A percentile compares a stretch with the other conserved stretches of the same genome.
Conservation (phyloP, 1,284 basidiomycete species). For the Taiwanofungus camphoratus region DNA sequence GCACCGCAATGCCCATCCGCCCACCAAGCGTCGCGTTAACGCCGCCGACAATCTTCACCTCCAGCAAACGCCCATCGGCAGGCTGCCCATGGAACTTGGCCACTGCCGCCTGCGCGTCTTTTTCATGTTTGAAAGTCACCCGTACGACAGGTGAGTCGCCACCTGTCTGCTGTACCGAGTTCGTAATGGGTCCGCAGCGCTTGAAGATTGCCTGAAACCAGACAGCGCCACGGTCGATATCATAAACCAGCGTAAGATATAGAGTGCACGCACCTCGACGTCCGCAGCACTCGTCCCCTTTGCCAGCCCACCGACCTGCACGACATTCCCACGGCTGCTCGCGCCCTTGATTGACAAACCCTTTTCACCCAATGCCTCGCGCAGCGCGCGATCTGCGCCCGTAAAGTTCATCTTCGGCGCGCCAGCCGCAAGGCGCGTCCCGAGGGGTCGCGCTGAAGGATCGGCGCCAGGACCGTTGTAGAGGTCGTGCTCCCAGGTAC, state of each 20-base stretch:
- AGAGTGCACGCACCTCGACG: constrained; percentile 50
- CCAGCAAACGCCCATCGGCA: constrained; percentile 74
- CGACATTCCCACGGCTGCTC: constrained; percentile 56
- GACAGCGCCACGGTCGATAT: neutral
- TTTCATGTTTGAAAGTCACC: constrained; percentile 64
- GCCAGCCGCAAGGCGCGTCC: constrained; percentile 47
- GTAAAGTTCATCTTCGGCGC: constrained; percentile 51
- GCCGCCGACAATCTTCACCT: constrained; percentile 59
- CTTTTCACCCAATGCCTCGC: constrained; percentile 29
- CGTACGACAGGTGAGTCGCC: constrained; percentile 55
- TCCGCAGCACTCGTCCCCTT: constrained; percentile 78
- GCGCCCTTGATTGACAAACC: constrained; percentile 72
- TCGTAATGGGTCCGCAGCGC: constrained; percentile 64
- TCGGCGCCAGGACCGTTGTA: constrained; percentile 41
- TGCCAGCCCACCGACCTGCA: constrained; percentile 73
- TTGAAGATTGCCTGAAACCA: constrained; percentile 70
- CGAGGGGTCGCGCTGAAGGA: constrained; percentile 47
- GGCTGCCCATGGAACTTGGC: constrained; percentile 73
- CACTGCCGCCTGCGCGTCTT: constrained; percentile 63
- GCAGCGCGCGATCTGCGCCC: constrained; percentile 38
- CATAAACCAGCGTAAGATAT: neutral
- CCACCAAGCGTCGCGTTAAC: constrained; percentile 49
- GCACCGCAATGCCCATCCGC: constrained; percentile 47
- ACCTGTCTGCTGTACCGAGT: constrained; percentile 38
- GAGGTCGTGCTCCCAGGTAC: constrained; percentile 68